Conservation (phyloP, 2,329 filamentous ascomycete species). For the Microascus cirrosus region DNA sequence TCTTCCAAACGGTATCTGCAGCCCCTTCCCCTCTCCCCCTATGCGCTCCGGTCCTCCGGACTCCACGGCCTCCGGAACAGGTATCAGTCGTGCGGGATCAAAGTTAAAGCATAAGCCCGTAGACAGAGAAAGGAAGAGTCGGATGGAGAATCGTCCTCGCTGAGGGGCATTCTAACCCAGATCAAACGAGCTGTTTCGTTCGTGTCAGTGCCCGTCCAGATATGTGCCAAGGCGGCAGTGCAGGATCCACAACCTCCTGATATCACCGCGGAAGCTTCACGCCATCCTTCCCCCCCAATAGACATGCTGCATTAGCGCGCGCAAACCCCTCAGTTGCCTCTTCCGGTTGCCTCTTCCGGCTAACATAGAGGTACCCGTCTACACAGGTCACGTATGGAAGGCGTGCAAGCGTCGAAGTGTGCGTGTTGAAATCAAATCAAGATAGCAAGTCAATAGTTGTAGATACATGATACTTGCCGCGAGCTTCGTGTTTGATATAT, state of each 20-base stretch:
- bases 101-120: no score
- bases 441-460: not conserved
- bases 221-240: not conserved
- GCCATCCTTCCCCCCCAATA: not conserved
- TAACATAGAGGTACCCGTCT: not conserved
- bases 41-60: no score
- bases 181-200: not conserved
- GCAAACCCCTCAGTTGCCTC: constrained; percentile 2
- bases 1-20: no score
- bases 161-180: no score
- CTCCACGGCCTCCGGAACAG: no score
- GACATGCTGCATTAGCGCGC: not conserved
- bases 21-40: no score
- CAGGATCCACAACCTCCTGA: not conserved
- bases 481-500: not conserved
- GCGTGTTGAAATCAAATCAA: no score
- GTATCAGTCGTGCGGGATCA: no score
- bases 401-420: not conserved
- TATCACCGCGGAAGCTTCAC: not conserved
- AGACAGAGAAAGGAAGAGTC: no score
- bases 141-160: no score
- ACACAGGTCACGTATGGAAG: not conserved
- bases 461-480: not conserved
- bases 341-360: not conserved
- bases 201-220: not conserved